Evolutionary conservation across 2,329 filamentous ascomycete genomes (phyloP), one percentile per base, ranked within the genome.

Genomic region (Stagonosporopsis rhizophila): DNA sequence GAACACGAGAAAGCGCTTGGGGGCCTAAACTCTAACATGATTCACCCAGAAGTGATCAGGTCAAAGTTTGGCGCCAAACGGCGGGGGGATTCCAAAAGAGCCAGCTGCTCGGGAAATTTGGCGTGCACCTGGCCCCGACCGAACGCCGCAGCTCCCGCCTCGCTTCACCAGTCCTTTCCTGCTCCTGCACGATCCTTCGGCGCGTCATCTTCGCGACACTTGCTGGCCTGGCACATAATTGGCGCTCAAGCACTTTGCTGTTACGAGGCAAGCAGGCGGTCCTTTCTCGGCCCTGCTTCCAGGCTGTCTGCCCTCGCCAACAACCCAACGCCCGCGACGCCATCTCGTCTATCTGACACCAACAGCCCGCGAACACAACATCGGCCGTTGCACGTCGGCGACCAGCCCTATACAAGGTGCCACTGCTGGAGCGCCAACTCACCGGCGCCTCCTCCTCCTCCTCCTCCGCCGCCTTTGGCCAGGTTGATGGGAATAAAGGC

Each of bases 301-400:
- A 45, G 30, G 37, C 42, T 48, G 53, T 42, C 34, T 42, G 28
- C 32, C 6, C 20, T 49, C 22, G 48, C 38, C 32, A 30, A 20
- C 32, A 34, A 20, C 17, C 15, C 34, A 39, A 39, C 25, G 48
- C 27, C 45, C 27, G 46, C 41, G 38, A 58, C 47, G 39, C 48
- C 34, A 35, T 48, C 44, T 54, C 50, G 45, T 55, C 30, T 46
- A 40, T 52, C 54, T 55, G 41, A 46, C 44, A 56, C 42, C 47
- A 44, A 35, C 48, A 41, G 42, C 52, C 41, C 45, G 51, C 51
- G 39, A 52, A 39, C 46, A 41, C 47, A 44, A 46, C 44, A 39
- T 46, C 44, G 44, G 35, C 48, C 59, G 57, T 55, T 58, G 25
- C 44, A 56, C 49, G 58, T 65, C 62, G 64, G 58, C 64, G 56